Percentiles rank a stretch among this genome's conserved stretches.
Evolutionary conservation across 1,139 yeast species (phyloP).

Genomic region (Candida sojae): DNA sequence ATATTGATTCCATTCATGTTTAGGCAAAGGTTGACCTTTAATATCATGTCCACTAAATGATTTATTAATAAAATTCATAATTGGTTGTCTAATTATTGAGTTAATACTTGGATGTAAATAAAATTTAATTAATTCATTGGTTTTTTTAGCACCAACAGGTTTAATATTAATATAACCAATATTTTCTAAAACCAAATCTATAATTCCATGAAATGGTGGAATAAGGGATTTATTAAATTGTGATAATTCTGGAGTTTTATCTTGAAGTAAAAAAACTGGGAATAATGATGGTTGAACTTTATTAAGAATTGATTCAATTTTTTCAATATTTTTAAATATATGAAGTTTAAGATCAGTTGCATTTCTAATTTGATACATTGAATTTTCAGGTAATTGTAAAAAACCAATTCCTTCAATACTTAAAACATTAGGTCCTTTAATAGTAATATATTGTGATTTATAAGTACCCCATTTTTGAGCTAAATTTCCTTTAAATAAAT

Average conservation of each 20-base stretch:
- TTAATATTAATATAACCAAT: constrained; percentile 66
- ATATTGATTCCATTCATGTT: constrained; percentile 29
- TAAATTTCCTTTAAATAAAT: constrained; percentile 37
- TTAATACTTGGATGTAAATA: constrained; percentile 34
- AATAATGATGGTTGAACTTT: constrained; percentile 20
- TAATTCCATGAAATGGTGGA: constrained; percentile 69
- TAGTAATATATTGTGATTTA: constrained; percentile 35
- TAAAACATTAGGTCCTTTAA: constrained; percentile 46
- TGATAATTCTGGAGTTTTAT: constrained; percentile 13
- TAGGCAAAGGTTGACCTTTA: constrained; percentile 35
- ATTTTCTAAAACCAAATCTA: constrained; percentile 69
- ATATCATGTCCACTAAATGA: constrained; percentile 40
- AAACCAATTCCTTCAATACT: constrained; percentile 66
- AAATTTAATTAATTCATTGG: constrained; percentile 32
- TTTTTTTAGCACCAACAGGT: constrained; percentile 54
- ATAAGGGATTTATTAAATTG: constrained; percentile 30
- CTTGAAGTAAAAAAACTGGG: constrained; percentile 33
- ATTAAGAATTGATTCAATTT: constrained; percentile 23
- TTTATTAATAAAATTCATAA: constrained; percentile 33
- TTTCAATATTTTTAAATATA: constrained; percentile 28
- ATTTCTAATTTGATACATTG: constrained; percentile 47
- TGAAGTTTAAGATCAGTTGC: constrained; percentile 32
- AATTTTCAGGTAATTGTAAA: constrained; percentile 37
- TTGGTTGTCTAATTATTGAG: constrained; percentile 37
- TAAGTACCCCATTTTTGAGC: constrained; percentile 37